phyloP scores from a whole-genome alignment of 78 protist genomes.

The Pelomyxa schiedti region DNA sequence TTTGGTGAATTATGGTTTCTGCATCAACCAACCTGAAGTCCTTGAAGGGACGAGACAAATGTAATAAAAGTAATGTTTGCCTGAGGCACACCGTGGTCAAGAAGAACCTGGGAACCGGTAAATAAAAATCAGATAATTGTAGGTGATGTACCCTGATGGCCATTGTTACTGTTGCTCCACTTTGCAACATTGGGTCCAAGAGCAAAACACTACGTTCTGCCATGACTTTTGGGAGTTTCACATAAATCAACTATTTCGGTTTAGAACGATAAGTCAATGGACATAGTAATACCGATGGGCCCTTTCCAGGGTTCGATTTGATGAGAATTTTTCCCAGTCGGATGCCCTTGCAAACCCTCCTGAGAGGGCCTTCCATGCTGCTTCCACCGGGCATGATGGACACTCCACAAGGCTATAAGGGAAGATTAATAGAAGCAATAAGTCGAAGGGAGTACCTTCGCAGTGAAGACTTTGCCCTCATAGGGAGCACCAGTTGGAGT shows the following conservation, averaged over 20 bases:
- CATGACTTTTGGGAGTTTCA: slow-evolving; percentile 26
- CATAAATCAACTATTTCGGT: slow-evolving; percentile 30
- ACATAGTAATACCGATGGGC: slow-evolving; percentile 1
- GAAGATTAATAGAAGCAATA: slow-evolving; percentile 5
- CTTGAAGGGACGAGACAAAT: slow-evolving; percentile 21
- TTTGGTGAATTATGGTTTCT: neutral
- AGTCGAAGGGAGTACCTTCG: neutral
- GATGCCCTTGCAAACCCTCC: slow-evolving; percentile 53
- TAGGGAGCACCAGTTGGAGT: slow-evolving; percentile 50
- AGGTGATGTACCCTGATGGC: no score
- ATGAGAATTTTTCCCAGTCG: slow-evolving; percentile 71
- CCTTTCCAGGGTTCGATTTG: slow-evolving; percentile 55
- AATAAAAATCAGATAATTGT: no score
- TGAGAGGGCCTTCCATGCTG: slow-evolving; percentile 65
- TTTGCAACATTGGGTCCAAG: slow-evolving; percentile 50
- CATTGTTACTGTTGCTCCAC: slow-evolving; percentile 44
- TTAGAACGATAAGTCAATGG: neutral
- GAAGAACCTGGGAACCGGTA: slow-evolving; percentile 13
- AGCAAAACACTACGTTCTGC: slow-evolving; percentile 34
- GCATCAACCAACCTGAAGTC: slow-evolving; percentile 8
- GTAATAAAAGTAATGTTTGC: slow-evolving; percentile 35
- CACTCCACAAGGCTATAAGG: slow-evolving; percentile 39
- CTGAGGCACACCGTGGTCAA: slow-evolving; percentile 51
- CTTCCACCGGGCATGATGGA: slow-evolving; percentile 64
- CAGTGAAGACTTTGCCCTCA: slow-evolving; percentile 7